Base-by-base conservation (phyloP, 2,329 filamentous ascomycete species). In the Orbilia javanica region DNA sequence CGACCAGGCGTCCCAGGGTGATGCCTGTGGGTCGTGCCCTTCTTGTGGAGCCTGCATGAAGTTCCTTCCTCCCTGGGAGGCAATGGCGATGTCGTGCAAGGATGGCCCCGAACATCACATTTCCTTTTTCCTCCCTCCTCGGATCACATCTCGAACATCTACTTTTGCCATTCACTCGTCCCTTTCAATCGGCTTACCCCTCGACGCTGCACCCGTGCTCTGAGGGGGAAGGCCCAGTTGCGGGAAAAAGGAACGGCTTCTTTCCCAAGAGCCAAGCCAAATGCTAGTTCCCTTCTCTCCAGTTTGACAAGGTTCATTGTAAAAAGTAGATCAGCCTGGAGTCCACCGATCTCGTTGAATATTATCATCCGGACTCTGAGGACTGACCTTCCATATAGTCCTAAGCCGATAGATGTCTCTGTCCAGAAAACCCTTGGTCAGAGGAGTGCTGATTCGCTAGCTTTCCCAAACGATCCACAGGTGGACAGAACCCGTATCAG, bases 201-300 rank as follows among this genome's bases (percentile, higher is more conserved):
- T 75, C 71, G 71, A 75, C 55, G 42, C 62, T 64, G 71, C 64
- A 76, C 72, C 72, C 72, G 72, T 76, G 65, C 72, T 65, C 72
- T 55, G 39, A 57, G 72, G 52, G 52, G 55, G 53, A 55, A 76
- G 72, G 31, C 72, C 72, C 57, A 76, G 72, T 50, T 65, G 72
- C 72, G 72, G 72, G 65, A 76, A 76, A 76, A 76, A 76, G 72
- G 72, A 76, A 76, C 72, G 72, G 72, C 72, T 76, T 46, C 72
- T 76, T 76, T 76, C 72, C 70, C 71, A 75, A 63, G 71, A 69
- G 71, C 71, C 72, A 76, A 76, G 72, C 65, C 66, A 66, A 60
- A 39, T n/a, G 50, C 64, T 60, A 53, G 63, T 68, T 34, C n/a
- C 34, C 53, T 65, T 65, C 60, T 57, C 68, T 72, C 65, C 57